Percentiles rank a stretch among this genome's conserved stretches.
Conservation (phyloP, 768 basidiomycete species). For the Trametes cubensis region DNA sequence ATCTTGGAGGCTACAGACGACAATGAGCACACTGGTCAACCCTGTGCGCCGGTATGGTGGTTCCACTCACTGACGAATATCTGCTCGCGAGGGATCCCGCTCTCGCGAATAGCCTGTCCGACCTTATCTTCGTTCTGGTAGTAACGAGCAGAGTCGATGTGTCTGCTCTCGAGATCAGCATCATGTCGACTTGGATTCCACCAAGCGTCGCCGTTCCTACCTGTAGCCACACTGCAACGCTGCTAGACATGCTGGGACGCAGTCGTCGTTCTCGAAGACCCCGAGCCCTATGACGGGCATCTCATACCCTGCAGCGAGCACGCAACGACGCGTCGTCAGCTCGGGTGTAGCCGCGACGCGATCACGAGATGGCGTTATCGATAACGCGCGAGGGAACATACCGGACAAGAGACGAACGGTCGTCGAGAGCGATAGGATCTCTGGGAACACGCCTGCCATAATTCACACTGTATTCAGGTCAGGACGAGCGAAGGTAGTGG, state of each 20-base stretch:
- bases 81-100: slow-evolving; percentile 54
- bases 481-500: too few species aligned
- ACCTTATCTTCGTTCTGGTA: slow-evolving; percentile 69
- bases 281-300: slow-evolving; percentile 74
- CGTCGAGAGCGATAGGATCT: slow-evolving; percentile 34
- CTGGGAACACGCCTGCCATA: slow-evolving; percentile 2
- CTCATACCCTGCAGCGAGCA: slow-evolving; percentile 51
- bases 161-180: slow-evolving; percentile 42
- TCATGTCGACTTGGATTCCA: too few species aligned
- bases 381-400: slow-evolving; percentile 22
- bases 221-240: slow-evolving; percentile 65
- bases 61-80: slow-evolving; percentile 66
- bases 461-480: too few species aligned
- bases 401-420: slow-evolving; percentile 41
- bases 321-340: not conserved
- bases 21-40: not conserved
- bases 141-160: slow-evolving; percentile 71
- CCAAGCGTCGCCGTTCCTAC: not conserved
- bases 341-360: slow-evolving; percentile 59
- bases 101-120: slow-evolving; percentile 58
- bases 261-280: slow-evolving; percentile 68
- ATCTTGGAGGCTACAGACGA: slow-evolving; percentile 63
- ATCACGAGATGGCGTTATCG: slow-evolving; percentile 35
- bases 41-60: not conserved
- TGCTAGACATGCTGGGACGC: slow-evolving; percentile 54